Percentiles rank a stretch among this genome's conserved stretches.
Evolutionary conservation across 305 asterid genomes (phyloP).

Genomic region (Solanum hybrid): DNA sequence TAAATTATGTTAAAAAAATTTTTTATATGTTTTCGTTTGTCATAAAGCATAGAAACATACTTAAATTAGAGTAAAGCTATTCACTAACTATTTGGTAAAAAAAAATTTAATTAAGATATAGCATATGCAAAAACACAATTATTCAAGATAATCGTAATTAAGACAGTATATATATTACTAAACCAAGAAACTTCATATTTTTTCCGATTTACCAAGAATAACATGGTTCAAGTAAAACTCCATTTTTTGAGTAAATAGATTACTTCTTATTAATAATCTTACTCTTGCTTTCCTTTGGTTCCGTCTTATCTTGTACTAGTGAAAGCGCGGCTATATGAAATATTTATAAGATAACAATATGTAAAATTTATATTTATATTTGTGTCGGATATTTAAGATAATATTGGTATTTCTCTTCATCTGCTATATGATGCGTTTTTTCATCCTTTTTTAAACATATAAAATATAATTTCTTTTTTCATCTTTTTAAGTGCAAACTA

Average conservation of each 20-base stretch:
- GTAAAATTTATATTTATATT: too few species aligned
- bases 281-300: not conserved
- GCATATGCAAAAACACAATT: not conserved
- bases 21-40: not conserved
- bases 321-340: too few species aligned
- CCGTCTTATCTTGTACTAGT: not conserved
- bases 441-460: too few species aligned
- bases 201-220: not conserved
- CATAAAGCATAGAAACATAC: not conserved
- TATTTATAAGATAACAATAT: too few species aligned
- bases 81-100: not conserved
- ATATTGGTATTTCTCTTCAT: too few species aligned
- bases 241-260: not conserved
- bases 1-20: not conserved
- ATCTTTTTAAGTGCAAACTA: too few species aligned
- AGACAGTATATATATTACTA: not conserved
- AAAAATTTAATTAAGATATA: not conserved
- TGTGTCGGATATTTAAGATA: too few species aligned
- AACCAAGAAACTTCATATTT: not conserved
- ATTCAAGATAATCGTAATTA: not conserved
- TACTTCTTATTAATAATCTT: not conserved
- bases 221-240: not conserved
- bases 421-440: too few species aligned
- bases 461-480: too few species aligned
- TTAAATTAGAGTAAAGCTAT: not conserved